Conservation (phyloP, 2,329 filamentous ascomycete species). For the Colletotrichum abscissum region DNA sequence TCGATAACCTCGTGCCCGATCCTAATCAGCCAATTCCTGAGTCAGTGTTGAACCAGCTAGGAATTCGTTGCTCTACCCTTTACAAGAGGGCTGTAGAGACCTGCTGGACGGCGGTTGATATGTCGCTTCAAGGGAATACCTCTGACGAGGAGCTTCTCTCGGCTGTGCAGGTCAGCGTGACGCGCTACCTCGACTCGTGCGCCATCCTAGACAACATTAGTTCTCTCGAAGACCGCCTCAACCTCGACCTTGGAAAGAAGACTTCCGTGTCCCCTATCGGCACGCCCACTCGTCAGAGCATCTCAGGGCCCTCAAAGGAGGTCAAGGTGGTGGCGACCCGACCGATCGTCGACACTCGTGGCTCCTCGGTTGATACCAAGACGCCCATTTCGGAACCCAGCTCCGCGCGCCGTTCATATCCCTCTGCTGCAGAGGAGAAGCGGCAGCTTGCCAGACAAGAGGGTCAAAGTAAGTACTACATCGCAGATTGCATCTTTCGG, state of each 20-base stretch:
- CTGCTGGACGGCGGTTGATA: conserved; percentile 78
- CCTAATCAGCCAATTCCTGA: conserved; percentile 65
- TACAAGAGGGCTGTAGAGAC: conserved; percentile 81
- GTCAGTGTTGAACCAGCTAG: conserved; percentile 71
- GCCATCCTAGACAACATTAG: conserved; percentile 70
- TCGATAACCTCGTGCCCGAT: conserved; percentile 64
- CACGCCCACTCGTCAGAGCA: conserved; percentile 10
- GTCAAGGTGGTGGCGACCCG: conserved; percentile 11
- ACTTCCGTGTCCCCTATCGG: conserved; percentile 2
- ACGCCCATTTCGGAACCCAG: conserved; percentile 14
- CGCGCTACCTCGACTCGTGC: conserved; percentile 71
- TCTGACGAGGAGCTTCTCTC: conserved; percentile 63
- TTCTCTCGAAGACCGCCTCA: conserved; percentile 64
- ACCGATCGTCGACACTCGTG: conserved; percentile 56
- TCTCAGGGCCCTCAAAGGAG: conserved; percentile 26
- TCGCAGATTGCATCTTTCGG: not conserved
- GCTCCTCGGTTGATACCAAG: conserved; percentile 14
- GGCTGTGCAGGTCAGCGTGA: conserved; percentile 64
- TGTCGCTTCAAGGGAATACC: conserved; percentile 60
- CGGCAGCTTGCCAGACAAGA: conserved; percentile 23
- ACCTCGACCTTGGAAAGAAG: conserved; percentile 55
- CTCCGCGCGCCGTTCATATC: conserved; percentile 17
- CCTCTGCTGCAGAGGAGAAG: conserved; percentile 31
- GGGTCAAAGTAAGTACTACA: not conserved
- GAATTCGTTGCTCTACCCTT: conserved; percentile 76